Percentiles rank a stretch among this genome's conserved stretches.
phyloP scores from a whole-genome alignment of 371 early-diverging fungal species.

The Mucor sp. region DNA sequence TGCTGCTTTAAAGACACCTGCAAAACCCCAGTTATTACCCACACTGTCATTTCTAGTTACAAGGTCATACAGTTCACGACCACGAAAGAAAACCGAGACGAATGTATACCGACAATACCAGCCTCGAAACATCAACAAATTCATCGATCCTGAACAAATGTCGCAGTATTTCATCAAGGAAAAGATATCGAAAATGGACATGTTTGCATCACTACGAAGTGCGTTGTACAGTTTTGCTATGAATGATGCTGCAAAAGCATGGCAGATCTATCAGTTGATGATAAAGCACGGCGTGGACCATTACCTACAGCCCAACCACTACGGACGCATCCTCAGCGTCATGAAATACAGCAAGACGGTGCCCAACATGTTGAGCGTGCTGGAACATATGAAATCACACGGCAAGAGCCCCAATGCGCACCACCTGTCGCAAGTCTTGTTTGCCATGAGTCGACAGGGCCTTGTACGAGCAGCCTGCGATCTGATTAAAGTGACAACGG shows the following conservation, averaged over 20 bases:
- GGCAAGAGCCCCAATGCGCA: not conserved
- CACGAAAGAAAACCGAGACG: not conserved
- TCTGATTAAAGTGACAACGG: slow-evolving; percentile 17
- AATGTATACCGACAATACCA: slow-evolving; percentile 4
- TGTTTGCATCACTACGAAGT: slow-evolving; percentile 32
- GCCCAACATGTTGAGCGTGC: slow-evolving; percentile 24
- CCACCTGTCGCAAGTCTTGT: slow-evolving; percentile 38
- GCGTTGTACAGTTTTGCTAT: slow-evolving; percentile 33
- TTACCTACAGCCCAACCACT: slow-evolving; percentile 36
- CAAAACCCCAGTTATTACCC: slow-evolving; percentile 9
- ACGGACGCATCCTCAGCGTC: slow-evolving; percentile 38
- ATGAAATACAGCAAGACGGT: slow-evolving; percentile 33
- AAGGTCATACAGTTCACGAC: slow-evolving; percentile 5
- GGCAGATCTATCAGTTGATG: slow-evolving; percentile 44
- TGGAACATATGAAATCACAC: slow-evolving; percentile 31
- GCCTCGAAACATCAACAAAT: slow-evolving; percentile 15
- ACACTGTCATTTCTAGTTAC: slow-evolving; percentile 12
- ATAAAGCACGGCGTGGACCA: slow-evolving; percentile 22
- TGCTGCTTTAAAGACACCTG: not conserved
- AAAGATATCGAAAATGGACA: slow-evolving; percentile 2
- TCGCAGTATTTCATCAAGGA: not conserved
- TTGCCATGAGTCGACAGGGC: slow-evolving; percentile 34
- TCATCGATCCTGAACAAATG: slow-evolving; percentile 3
- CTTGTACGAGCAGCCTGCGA: slow-evolving; percentile 23
- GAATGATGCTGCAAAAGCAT: slow-evolving; percentile 28